Evolutionary conservation across 805 yeast genomes (phyloP), one percentile per base, ranked within the genome.

Genomic region (Jamesozyma jinghongensis): DNA sequence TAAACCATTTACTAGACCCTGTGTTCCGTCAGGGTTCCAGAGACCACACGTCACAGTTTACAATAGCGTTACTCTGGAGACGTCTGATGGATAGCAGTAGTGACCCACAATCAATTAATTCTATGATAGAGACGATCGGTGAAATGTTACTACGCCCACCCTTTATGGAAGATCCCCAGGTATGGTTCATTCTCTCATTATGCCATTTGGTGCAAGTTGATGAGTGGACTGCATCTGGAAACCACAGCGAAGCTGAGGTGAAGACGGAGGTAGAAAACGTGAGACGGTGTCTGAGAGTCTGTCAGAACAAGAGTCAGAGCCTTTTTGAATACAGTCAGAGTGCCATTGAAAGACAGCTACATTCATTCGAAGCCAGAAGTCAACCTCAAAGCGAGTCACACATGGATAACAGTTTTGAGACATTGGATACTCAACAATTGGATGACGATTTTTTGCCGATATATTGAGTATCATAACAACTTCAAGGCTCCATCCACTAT

Each of bases 81-180:
- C 35, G 50, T 3, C 37, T 59, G 17, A 38, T 48, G n/a, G 39
- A 25, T n/a, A 35, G 20, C 12, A 32, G 12, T 10, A n/a, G 19
- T 5, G 28, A 22, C n/a, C n/a, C n/a, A n/a, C n/a, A n/a, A 7
- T 22, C 26, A 10, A 22, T 22, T 14, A 41, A 43, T 12, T 36
- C 20, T 16, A 40, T 59, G 3, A 51, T 57, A 8, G 62, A 59
- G 7, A 50, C 43, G 34, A 45, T 59, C 8, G 38, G 53, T 3
- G 63, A 57, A 34, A 43, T 59, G 51, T 45, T 57, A 5, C 35
- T 59, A 27, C 43, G 45, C 2, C 65, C 65, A 10, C 63, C 65
- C 19, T 60, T 48, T 38, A 57, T 57, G 55, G 65, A 60, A 35
- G 62, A 56, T 29, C 44, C 58, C 2, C 57, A 57, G 41, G 40